Percentiles rank a stretch among this genome's conserved stretches.
Conservation (phyloP, 1,139 yeast genomes). For the Sugiyamaella paludigena region DNA sequence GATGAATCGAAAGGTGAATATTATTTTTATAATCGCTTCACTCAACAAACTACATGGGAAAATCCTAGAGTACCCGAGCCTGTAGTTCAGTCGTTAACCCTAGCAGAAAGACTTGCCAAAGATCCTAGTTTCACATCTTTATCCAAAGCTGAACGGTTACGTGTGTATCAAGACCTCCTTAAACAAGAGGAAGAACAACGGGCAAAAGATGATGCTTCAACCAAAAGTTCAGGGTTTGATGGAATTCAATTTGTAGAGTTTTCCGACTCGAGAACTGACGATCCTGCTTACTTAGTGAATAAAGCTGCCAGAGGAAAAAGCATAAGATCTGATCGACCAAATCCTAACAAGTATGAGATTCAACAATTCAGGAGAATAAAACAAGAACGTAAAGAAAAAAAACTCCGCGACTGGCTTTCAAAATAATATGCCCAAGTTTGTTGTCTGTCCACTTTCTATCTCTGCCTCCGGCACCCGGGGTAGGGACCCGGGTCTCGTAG, state of each 20-base stretch:
- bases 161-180: slow-evolving; percentile 19
- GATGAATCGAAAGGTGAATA: slow-evolving; percentile 27
- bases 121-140: slow-evolving; percentile 22
- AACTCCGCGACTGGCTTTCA: slow-evolving; percentile 24
- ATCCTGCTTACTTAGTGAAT: slow-evolving; percentile 14
- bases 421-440: not conserved
- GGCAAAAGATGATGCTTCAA: not conserved
- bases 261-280: slow-evolving; percentile 11
- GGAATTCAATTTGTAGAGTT: not conserved
- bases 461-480: too few relatives aligned
- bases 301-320: slow-evolving; percentile 23
- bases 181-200: slow-evolving; percentile 5
- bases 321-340: slow-evolving; percentile 24
- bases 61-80: slow-evolving; percentile 28
- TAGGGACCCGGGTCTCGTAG: too few relatives aligned
- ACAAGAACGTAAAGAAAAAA: slow-evolving; percentile 29
- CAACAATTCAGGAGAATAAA: slow-evolving; percentile 26
- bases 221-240: not conserved
- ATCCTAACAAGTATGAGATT: slow-evolving; percentile 28
- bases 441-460: too few relatives aligned
- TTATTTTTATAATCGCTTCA: slow-evolving; percentile 31
- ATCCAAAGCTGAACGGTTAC: slow-evolving; percentile 20
- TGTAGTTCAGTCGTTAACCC: slow-evolving; percentile 5
- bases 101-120: slow-evolving; percentile 20
- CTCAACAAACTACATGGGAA: slow-evolving; percentile 32